Evolutionary conservation across 1,284 basidiomycete genomes (phyloP).

Genomic region (Boletus semigastroideus): DNA sequence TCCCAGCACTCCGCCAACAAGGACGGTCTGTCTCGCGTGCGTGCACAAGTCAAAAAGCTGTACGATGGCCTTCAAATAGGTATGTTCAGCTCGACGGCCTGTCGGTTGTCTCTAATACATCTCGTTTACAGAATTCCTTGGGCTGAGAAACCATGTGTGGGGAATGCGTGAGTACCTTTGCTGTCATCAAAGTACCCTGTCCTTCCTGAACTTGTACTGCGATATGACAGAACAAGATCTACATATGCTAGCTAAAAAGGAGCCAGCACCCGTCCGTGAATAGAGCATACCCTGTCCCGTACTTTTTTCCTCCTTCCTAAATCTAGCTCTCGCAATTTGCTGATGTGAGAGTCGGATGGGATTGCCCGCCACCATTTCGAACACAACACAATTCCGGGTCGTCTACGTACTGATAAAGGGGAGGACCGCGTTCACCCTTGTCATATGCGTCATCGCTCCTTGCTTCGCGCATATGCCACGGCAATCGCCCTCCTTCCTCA

Average conservation of each 20-base stretch:
- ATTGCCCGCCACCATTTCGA: too few relatives aligned
- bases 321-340: too few relatives aligned
- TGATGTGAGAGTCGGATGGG: too few relatives aligned
- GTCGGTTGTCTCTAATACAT: not conserved
- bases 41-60: slow-evolving; percentile 83
- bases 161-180: slow-evolving; percentile 73
- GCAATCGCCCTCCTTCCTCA: too few relatives aligned
- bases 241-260: slow-evolving; percentile 70
- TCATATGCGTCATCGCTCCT: too few relatives aligned
- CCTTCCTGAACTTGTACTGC: not conserved
- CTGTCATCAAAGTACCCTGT: not conserved
- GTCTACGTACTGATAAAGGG: too few relatives aligned
- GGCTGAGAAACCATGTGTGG: slow-evolving; percentile 76
- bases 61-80: slow-evolving; percentile 80
- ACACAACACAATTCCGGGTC: too few relatives aligned
- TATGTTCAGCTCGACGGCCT: slow-evolving; percentile 34
- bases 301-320: too few relatives aligned
- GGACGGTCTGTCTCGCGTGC: slow-evolving; percentile 73
- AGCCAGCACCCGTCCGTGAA: slow-evolving; percentile 56
- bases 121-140: slow-evolving; percentile 57
- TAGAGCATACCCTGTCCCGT: slow-evolving; percentile 21
- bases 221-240: slow-evolving; percentile 71
- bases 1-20: slow-evolving; percentile 67
- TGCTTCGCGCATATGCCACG: too few relatives aligned
- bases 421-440: too few relatives aligned